Percentiles rank a stretch among this genome's conserved stretches.
Conservation (phyloP, 1,284 basidiomycete genomes). For the Xerocomus amazonicus region DNA sequence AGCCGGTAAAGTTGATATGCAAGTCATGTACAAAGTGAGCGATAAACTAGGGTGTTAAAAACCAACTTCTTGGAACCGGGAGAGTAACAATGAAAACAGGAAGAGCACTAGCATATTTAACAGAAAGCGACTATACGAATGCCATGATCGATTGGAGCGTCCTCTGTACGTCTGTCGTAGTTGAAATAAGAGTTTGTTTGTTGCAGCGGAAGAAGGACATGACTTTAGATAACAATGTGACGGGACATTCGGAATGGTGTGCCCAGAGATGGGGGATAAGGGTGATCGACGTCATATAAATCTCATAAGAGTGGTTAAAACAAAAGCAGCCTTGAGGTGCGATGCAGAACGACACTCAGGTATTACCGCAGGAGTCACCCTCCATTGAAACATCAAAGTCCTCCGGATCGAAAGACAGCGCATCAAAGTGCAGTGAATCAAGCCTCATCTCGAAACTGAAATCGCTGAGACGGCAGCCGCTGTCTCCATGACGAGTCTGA, state of each 20-base stretch:
- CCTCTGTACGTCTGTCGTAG: constrained; percentile 5
- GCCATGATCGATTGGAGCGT: constrained; percentile 8
- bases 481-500: constrained; percentile 1
- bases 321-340: neutral
- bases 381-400: constrained; percentile 38
- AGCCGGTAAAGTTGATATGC: constrained; percentile 10
- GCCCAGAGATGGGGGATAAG: neutral
- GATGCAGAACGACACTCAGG: neutral
- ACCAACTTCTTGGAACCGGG: constrained; percentile 1
- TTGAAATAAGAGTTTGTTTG: constrained; percentile 4
- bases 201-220: constrained; percentile 1
- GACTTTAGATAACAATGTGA: neutral
- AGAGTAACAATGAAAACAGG: constrained; percentile 13
- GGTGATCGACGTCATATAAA: constrained; percentile 7
- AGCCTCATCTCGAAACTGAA: constrained; percentile 58
- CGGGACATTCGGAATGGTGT: neutral
- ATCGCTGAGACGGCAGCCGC: constrained; percentile 27
- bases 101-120: constrained; percentile 14
- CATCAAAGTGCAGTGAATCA: constrained; percentile 67
- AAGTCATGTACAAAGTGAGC: neutral
- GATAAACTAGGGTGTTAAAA: constrained; percentile 3
- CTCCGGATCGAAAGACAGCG: constrained; percentile 59
- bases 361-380: constrained; percentile 15
- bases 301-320: constrained; percentile 3
- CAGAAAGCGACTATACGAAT: constrained; percentile 11